Base-by-base conservation (phyloP, 352 stramenopile genomes). In the Phytophthora meadii region DNA sequence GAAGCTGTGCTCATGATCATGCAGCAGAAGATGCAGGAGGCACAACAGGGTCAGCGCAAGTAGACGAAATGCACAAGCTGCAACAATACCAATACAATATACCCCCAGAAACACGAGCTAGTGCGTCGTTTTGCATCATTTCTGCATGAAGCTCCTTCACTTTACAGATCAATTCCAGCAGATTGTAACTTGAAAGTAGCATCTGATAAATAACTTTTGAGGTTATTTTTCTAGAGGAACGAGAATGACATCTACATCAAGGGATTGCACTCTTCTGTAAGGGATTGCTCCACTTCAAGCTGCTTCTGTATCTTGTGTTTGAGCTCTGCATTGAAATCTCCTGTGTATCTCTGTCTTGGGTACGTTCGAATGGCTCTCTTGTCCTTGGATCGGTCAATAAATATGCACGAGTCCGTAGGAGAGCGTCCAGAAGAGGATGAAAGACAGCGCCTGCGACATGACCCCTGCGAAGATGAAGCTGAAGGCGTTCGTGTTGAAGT, bases 391-490 rank as follows among this genome's bases (percentile, higher is more conserved):
- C 54, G 68, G 63, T 81, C 69, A 96, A 90, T 96, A 96, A 88
- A 96, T 93, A 90, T 96, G 85, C 65, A 96, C 87, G 57, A 96
- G 73, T 47, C 84, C 88, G 72, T 96, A 96, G 45, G 79, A 78
- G 41, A 96, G 84, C 68, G 88, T 96, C 88, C 88, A 96, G 63
- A 96, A 96, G 64, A 96, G 82, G 61, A 96, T 90, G 69, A 93
- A 95, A 40, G 86, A 94, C 44, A 94, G 80, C 51, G 83, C 67
- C 56, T 96, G 87, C 12, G 79, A 83, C 50, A 90, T 82, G 47
- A 94, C 70, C 47, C 85, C 83, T 22, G 75, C 58, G 48, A 95
- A 90, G 68, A 94, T 69, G 62, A 94, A 94, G 46, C 69, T 70
- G 5, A 84, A 52, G 30, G 73, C 67, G 61, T 72, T 92, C 41